Percentiles rank a stretch among this genome's conserved stretches.
These are phyloP conservation scores for Rhodotorula toruloides DNA, from an alignment of 768 basidiomycete species.

Conservation along the genomic window DNA sequence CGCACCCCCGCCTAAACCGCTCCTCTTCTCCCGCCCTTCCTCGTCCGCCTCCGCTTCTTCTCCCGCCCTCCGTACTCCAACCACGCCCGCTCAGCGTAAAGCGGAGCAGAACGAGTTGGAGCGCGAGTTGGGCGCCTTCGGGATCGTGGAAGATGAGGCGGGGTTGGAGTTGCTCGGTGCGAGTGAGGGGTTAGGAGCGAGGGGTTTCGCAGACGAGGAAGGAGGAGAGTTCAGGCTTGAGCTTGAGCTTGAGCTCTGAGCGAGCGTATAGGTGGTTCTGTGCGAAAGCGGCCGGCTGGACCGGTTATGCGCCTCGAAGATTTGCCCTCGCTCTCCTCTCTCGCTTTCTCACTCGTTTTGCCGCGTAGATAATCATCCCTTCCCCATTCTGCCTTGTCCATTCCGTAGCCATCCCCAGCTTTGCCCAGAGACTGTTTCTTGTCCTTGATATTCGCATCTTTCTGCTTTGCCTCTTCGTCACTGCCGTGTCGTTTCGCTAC, in stretches of 20 bases:
- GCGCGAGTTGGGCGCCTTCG: slow-evolving; percentile 15
- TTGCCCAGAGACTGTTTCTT: neutral
- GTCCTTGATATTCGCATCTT: neutral
- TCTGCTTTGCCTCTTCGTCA: neutral
- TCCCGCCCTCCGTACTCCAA: neutral
- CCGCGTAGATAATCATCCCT: too few relatives aligned
- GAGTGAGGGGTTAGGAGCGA: slow-evolving; percentile 7
- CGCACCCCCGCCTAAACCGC: neutral
- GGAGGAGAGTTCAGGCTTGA: neutral
- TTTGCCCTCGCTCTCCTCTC: neutral
- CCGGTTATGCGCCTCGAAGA: neutral
- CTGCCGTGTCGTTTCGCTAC: too few relatives aligned
- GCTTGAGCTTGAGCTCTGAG: neutral
- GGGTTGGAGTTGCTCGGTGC: too few relatives aligned
- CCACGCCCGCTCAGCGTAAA: neutral
- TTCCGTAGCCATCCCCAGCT: neutral
- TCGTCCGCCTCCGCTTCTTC: slow-evolving; percentile 8
- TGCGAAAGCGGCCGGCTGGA: neutral
- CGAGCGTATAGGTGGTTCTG: too few relatives aligned
- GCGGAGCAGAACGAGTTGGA: neutral
- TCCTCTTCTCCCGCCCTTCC: slow-evolving; percentile 2
- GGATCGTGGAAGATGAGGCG: neutral
- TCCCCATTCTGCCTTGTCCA: neutral
- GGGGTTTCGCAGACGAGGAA: slow-evolving; percentile 1
- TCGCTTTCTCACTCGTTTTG: too few relatives aligned